A percentile compares a stretch with the other conserved stretches of the same genome.
Conservation (phyloP, 345 rosid genomes). For the Eucalyptus fibrosa region DNA sequence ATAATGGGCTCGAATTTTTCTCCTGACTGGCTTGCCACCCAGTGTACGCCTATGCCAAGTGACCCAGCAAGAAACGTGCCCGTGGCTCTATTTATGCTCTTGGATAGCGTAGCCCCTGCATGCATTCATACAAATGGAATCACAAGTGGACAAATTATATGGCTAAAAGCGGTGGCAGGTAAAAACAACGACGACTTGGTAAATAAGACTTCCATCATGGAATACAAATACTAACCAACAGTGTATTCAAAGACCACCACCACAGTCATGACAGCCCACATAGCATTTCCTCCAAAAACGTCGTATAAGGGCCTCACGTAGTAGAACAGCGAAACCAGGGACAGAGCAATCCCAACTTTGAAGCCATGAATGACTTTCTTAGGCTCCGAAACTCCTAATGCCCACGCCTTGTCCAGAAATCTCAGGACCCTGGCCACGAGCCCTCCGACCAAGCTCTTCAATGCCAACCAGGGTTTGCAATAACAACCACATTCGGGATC, state of each 20-base stretch:
- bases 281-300: conserved; percentile 51
- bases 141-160: background rate
- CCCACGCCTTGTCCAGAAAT: conserved; percentile 40
- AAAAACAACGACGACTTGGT: background rate
- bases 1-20: conserved; percentile 32
- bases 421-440: conserved; percentile 2
- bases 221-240: conserved; percentile 26
- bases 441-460: conserved; percentile 9
- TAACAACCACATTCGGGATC: background rate
- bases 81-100: conserved; percentile 49
- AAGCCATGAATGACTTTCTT: conserved; percentile 47
- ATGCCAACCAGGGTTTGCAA: background rate
- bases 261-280: conserved; percentile 82
- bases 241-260: conserved; percentile 63
- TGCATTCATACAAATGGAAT: background rate
- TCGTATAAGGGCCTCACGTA: conserved; percentile 62
- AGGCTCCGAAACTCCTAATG: conserved; percentile 50
- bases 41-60: conserved; percentile 51
- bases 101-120: conserved; percentile 60
- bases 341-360: conserved; percentile 64
- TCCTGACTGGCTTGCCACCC: conserved; percentile 54
- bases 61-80: conserved; percentile 62
- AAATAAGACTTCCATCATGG: background rate
- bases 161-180: background rate
- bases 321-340: conserved; percentile 57